Percentiles rank a stretch among this genome's conserved stretches.
Evolutionary conservation across 148 eudicot species (phyloP).

Genomic region (Rhododendron henanense): DNA sequence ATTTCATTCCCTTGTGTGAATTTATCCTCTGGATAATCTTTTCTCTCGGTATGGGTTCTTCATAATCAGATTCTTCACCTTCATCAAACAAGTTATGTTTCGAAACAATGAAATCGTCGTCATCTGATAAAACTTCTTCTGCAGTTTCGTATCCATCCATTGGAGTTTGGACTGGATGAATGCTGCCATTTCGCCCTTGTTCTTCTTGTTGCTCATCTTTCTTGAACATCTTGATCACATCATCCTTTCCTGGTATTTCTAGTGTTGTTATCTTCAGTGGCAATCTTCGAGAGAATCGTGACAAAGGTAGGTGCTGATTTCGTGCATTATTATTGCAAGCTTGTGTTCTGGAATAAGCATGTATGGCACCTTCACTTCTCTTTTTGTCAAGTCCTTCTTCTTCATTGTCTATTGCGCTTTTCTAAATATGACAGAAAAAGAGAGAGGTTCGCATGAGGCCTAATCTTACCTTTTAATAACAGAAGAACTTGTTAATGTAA

Average conservation of each 20-base stretch:
- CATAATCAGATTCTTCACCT: constrained; percentile 32
- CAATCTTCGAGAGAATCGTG: constrained; percentile 36
- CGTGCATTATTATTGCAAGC: constrained; percentile 23
- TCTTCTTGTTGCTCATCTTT: constrained; percentile 25
- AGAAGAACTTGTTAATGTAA: neutral
- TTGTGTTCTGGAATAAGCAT: constrained; percentile 3
- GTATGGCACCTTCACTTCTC: neutral
- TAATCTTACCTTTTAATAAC: neutral
- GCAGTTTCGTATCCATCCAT: constrained; percentile 61
- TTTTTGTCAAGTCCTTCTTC: constrained; percentile 26
- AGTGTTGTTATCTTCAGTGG: constrained; percentile 38
- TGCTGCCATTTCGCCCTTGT: constrained; percentile 8
- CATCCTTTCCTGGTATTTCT: constrained; percentile 42
- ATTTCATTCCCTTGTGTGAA: constrained; percentile 56
- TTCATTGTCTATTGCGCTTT: constrained; percentile 44
- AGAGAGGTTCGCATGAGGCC: neutral
- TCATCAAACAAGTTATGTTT: constrained; percentile 55
- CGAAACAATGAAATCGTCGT: constrained; percentile 39
- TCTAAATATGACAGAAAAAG: constrained; percentile 31
- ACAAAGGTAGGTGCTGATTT: constrained; percentile 16
- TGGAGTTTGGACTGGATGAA: constrained; percentile 1
- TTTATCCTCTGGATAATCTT: constrained; percentile 53
- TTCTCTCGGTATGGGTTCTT: constrained; percentile 51
- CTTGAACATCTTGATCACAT: constrained; percentile 31
- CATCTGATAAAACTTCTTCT: constrained; percentile 52